Conservation (phyloP, 2,329 filamentous ascomycete genomes). For the Coniochaeta sp. region DNA sequence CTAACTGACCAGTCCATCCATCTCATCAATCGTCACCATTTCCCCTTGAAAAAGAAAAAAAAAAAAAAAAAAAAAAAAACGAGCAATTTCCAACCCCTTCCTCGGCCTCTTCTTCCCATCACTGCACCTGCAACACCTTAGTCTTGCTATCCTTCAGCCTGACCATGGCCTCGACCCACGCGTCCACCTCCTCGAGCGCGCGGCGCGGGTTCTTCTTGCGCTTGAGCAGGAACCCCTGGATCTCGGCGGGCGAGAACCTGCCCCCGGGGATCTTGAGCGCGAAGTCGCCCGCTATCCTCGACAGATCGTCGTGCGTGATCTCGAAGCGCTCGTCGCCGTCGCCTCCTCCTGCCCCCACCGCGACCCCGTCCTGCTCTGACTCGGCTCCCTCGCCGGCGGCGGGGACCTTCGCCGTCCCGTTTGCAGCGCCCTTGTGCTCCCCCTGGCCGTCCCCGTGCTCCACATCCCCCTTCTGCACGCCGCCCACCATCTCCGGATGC, state of each 20-base stretch:
- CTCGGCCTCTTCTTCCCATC: not conserved
- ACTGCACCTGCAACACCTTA: constrained; percentile 43
- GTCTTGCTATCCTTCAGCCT: constrained; percentile 42
- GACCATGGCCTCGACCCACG: constrained; percentile 45
- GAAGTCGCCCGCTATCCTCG: constrained; percentile 39
- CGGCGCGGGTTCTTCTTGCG: constrained; percentile 50
- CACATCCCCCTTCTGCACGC: not conserved
- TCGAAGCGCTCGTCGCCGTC: constrained; percentile 6
- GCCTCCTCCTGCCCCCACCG: not conserved
- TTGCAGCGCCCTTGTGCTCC: not conserved
- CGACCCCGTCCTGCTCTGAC: not conserved
- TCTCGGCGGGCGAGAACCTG: constrained; percentile 51
- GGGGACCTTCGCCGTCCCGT: no score
- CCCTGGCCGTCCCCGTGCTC: not conserved
- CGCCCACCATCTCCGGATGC: constrained; percentile 10
- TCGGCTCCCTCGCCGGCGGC: not conserved
- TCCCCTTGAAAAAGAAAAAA: not conserved
- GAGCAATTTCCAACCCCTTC: not conserved
- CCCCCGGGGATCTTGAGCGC: constrained; percentile 43
- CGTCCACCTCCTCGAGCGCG: constrained; percentile 44
- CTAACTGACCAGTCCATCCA: not conserved
- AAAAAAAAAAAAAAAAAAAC: not conserved
- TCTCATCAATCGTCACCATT: not conserved
- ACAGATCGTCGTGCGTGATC: constrained; percentile 16
- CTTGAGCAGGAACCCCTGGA: constrained; percentile 59